Evolutionary conservation across 805 yeast genomes (phyloP).

Genomic region (Wickerhamiella australiensis): DNA sequence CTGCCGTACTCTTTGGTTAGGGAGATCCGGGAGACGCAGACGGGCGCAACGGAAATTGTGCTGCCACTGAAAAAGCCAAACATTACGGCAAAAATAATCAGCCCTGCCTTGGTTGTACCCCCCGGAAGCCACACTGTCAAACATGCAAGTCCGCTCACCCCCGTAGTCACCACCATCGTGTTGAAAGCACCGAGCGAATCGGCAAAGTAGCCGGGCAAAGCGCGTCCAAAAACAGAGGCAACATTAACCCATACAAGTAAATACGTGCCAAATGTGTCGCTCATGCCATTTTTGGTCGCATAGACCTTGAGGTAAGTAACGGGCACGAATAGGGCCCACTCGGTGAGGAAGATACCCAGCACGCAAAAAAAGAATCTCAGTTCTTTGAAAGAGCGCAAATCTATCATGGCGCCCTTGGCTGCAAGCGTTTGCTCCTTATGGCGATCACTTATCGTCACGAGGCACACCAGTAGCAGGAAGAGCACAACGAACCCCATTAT

Average conservation of each 20-base stretch:
- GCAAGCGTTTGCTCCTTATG: conserved; percentile 16
- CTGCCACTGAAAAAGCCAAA: conserved; percentile 39
- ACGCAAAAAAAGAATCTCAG: conserved; percentile 24
- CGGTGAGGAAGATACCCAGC: conserved; percentile 30
- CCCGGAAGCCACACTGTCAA: conserved; percentile 56
- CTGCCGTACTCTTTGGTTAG: conserved; percentile 54
- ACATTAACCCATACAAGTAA: conserved; percentile 36
- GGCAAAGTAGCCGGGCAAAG: conserved; percentile 43
- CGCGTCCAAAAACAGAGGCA: conserved; percentile 42
- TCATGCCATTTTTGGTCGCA: conserved; percentile 39
- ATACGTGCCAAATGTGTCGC: conserved; percentile 25
- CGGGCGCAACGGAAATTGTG: conserved; percentile 53
- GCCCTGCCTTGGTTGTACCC: conserved; percentile 31
- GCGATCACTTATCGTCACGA: conserved; percentile 32
- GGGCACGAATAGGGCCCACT: conserved; percentile 41
- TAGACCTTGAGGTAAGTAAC: conserved; percentile 47
- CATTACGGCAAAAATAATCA: conserved; percentile 40
- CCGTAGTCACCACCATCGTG: conserved; percentile 39
- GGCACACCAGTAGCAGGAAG: conserved; percentile 24
- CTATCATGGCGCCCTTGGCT: conserved; percentile 22
- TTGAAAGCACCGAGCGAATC: conserved; percentile 47
- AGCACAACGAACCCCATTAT: conserved; percentile 31
- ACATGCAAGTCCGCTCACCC: conserved; percentile 36
- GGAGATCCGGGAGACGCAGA: conserved; percentile 54
- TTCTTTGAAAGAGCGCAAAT: conserved; percentile 25